A percentile compares a stretch with the other conserved stretches of the same genome.
phyloP scores from a whole-genome alignment of 2,329 filamentous ascomycete species.

The Colletotrichum noveboracense region DNA sequence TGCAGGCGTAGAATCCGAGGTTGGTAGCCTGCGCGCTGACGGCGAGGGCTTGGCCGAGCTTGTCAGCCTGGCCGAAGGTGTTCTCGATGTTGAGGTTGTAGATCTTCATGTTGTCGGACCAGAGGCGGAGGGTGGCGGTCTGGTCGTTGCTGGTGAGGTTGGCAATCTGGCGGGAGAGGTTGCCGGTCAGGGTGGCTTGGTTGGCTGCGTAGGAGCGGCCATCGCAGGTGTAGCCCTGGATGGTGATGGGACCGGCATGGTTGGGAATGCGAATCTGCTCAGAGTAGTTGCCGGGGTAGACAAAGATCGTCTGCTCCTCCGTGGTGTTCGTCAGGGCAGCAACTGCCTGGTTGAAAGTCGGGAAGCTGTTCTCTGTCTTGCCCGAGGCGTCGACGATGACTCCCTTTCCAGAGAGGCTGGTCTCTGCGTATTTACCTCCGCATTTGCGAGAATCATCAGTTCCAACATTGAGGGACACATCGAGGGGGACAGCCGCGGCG shows the following conservation, averaged over 20 bases:
- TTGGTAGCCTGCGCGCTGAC: constrained; percentile 52
- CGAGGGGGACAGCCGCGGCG: neutral
- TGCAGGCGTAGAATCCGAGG: constrained; percentile 50
- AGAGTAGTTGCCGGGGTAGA: constrained; percentile 64
- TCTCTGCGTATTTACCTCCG: neutral
- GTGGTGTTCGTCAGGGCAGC: constrained; percentile 24
- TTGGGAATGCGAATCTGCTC: constrained; percentile 16
- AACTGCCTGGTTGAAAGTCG: constrained; percentile 11
- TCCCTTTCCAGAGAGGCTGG: neutral
- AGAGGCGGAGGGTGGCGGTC: constrained; percentile 46
- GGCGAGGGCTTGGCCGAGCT: constrained; percentile 57
- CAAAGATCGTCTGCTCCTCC: constrained; percentile 47
- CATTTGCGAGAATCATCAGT: neutral
- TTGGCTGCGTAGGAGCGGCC: constrained; percentile 52
- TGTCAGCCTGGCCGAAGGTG: constrained; percentile 50
- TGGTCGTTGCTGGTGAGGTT: constrained; percentile 49
- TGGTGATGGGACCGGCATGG: constrained; percentile 42
- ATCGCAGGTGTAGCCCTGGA: constrained; percentile 59
- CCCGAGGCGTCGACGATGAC: constrained; percentile 10
- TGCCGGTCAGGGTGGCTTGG: constrained; percentile 46
- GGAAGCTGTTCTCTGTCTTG: constrained; percentile 8
- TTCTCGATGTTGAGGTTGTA: constrained; percentile 45
- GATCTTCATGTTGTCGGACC: constrained; percentile 63
- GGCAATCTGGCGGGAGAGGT: constrained; percentile 35
- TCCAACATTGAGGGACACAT: neutral